These are phyloP conservation scores for Trematosphaeria pertusa DNA, from an alignment of 2,329 filamentous ascomycete genomes.

Conservation along the genomic window DNA sequence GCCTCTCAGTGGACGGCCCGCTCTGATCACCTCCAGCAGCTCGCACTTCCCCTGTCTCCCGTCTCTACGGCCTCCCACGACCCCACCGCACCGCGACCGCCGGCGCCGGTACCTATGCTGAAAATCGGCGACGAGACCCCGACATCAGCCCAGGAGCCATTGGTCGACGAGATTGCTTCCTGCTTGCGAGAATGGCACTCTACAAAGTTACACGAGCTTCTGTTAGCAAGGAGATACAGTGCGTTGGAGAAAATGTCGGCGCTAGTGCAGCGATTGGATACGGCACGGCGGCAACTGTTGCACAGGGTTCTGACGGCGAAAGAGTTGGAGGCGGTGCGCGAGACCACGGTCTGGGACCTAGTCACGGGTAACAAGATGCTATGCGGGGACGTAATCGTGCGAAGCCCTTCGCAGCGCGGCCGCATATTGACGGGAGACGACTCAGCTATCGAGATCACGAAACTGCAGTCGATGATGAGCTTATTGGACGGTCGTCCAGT, in stretches of 20 bases:
- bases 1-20: constrained; percentile 49
- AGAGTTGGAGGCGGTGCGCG: constrained; percentile 80
- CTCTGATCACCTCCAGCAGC: constrained; percentile 48
- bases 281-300: constrained; percentile 85
- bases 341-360: constrained; percentile 94
- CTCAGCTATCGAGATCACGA: constrained; percentile 89
- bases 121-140: constrained; percentile 98
- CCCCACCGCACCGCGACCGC: constrained; percentile 74
- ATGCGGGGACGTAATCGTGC: constrained; percentile 91
- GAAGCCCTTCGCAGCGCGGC: constrained; percentile 82
- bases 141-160: constrained; percentile 83
- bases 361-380: constrained; percentile 94
- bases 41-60: constrained; percentile 48
- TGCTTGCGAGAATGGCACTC: constrained; percentile 98
- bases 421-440: constrained; percentile 90
- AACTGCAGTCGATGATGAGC: constrained; percentile 94
- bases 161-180: constrained; percentile 97
- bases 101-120: constrained; percentile 94
- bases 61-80: constrained; percentile 60
- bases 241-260: constrained; percentile 81
- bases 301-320: constrained; percentile 91
- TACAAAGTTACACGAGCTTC: constrained; percentile 89
- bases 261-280: constrained; percentile 82
- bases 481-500: constrained; percentile 83
- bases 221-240: constrained; percentile 82